Evolutionary conservation across 257 asterid genomes (phyloP).

Genomic region (Fraxinus quadrangulata): DNA sequence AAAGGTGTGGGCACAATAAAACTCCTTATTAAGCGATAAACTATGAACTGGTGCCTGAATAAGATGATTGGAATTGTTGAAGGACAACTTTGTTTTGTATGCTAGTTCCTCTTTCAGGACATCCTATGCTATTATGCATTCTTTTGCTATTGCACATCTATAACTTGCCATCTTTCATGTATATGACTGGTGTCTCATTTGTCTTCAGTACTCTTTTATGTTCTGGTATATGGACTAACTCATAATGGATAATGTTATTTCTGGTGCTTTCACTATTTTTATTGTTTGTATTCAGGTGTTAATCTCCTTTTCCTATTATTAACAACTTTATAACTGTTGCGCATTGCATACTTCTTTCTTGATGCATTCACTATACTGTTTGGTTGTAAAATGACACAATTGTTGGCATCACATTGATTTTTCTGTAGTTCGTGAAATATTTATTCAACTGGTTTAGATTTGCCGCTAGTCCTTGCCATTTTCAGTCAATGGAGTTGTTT

Average conservation of each 20-base stretch:
- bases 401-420: background rate
- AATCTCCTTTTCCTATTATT: background rate
- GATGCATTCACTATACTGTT: background rate
- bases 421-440: background rate
- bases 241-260: background rate
- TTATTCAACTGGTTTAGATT: background rate
- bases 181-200: background rate
- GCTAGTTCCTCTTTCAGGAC: background rate
- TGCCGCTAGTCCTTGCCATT: background rate
- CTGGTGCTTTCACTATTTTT: background rate
- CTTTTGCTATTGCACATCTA: background rate
- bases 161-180: background rate
- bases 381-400: background rate
- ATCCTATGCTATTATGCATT: conserved; percentile 1
- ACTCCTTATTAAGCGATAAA: background rate
- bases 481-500: background rate
- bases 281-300: background rate
- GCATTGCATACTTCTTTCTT: background rate
- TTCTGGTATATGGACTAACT: background rate
- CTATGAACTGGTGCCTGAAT: background rate
- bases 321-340: no score
- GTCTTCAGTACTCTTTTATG: background rate
- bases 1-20: background rate
- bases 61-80: background rate
- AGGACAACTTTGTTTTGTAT: background rate